Base-by-base conservation (phyloP, 108 stramenopile genomes). In the Skeletonema marinoi region DNA sequence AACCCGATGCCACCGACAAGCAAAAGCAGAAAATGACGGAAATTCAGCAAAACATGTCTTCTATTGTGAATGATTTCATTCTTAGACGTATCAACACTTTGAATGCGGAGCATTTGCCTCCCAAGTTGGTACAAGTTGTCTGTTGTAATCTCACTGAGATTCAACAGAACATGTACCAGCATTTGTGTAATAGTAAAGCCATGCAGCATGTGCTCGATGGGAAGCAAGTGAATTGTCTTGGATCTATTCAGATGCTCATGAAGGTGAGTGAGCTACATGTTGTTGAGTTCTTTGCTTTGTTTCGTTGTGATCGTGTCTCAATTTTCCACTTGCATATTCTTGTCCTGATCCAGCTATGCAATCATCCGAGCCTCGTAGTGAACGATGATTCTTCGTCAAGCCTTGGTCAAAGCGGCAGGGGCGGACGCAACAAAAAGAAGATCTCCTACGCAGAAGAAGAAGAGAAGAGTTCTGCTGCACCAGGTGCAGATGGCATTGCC, bases 91-190 rank as follows among this genome's bases (percentile, higher is more conserved):
- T 97, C 73, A 99, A 99, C 80, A 96, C 95, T 2, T 78, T 99
- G 46, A 98, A 98, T 81, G 98, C 98, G 9, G 78, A 99, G 81
- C 98, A 98, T 78, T 86, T 99, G 58, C 98, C 98, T 59, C 97
- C 99, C 50, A 99, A 99, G 77, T 85, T 99, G 36, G 97, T 98
- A 9, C 99, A 99, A 83, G 97, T 99, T 50, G 98, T 99, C 16
- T 98, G 97, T 76, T 98, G 98, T 81, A 88, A 97, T 65, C 78
- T 98, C 51, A 98, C 99, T 16, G 91, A 92, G 35, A 93, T 98
- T 78, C 99, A 99, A 69, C 85, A 89, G 72, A 89, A 91, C 60
- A 98, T 99, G 93, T 99, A 99, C 85, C 80, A 92, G 62, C 96
- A 96, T 80, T 74, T 99, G 42, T 80, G 98, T 50, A 85, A 85